Evolutionary conservation across 2,329 filamentous ascomycete species (phyloP), one percentile per base, ranked within the genome.

Genomic region (Ambrosiella beaveri): DNA sequence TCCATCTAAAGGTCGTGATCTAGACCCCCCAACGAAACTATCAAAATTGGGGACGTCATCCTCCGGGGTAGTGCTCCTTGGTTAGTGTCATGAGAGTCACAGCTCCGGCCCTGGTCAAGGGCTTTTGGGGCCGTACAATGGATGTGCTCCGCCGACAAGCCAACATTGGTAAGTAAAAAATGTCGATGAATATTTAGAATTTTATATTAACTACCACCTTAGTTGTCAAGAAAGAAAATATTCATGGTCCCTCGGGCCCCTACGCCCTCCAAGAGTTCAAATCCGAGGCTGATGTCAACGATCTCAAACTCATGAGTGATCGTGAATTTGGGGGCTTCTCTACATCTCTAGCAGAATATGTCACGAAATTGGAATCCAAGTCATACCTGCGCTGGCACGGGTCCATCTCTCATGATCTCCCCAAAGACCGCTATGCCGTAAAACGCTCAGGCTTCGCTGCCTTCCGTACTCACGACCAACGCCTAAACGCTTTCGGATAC

Each of bases 261-360:
- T 80, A 79, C 60, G 73, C 77, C 6, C 75, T 93, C 39, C 78
- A 84, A 65, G 72, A 74, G 63, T 91, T 91, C 71, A 66, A 72
- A 47, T 71, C 73, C 19, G 1, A 15, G 6, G 7, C 9, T 8
- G 72, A 73, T 3, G 65, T 80, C 41, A 63, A 69, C 40, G 71
- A 73, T 62, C 80, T 77, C 69, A 93, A 95, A 69, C 74, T 86
- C 63, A 93, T 97, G 82, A 86, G 84, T 63, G 91, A 98, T 68
- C 75, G 76, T 59, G 85, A 91, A 65, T 88, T 95, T 27, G 91
- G 91, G 62, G 93, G 91, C 60, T 90, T 81, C 72, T 95, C 90
- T 39, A 79, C 79, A 15, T 85, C 82, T 47, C 72, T 79, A 50
- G 74, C 97, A 61, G 85, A 90, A 64, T 83, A 81, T 67, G 72